phyloP scores from a whole-genome alignment of 257 asterid species.

The Solanum chilense region DNA sequence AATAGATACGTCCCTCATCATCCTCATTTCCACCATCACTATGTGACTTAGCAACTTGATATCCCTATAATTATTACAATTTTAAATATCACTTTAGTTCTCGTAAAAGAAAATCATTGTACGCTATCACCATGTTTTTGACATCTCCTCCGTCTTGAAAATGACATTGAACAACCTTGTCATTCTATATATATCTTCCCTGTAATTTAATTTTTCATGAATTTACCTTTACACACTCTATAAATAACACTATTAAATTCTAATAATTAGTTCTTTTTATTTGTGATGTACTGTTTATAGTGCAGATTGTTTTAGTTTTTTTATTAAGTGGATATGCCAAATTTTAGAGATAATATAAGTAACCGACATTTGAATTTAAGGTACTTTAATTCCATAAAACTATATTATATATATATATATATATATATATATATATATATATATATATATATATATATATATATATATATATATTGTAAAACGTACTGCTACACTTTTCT shows the following conservation, averaged over 20 bases:
- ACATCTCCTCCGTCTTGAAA: neutral
- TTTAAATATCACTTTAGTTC: neutral
- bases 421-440: no score
- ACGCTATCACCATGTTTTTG: neutral
- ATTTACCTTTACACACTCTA: neutral
- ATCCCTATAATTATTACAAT: no score
- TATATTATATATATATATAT: neutral
- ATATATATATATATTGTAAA: no score
- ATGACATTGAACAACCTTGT: neutral
- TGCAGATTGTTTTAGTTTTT: neutral
- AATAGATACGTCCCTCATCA: no score
- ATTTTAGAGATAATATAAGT: neutral
- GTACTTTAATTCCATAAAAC: neutral
- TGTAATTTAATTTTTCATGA: no score
- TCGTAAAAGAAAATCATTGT: no score
- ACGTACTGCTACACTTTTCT: neutral
- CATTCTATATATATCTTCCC: neutral
- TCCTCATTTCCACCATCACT: neutral
- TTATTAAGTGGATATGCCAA: no score
- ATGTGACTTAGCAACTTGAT: no score
- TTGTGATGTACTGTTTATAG: neutral
- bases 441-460: no score
- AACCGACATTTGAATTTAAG: neutral
- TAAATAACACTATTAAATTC: neutral
- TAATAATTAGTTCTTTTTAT: neutral